These are phyloP conservation scores for Ajuga chamaepitys DNA, from an alignment of 257 asterid genomes.

Conservation along the genomic window DNA sequence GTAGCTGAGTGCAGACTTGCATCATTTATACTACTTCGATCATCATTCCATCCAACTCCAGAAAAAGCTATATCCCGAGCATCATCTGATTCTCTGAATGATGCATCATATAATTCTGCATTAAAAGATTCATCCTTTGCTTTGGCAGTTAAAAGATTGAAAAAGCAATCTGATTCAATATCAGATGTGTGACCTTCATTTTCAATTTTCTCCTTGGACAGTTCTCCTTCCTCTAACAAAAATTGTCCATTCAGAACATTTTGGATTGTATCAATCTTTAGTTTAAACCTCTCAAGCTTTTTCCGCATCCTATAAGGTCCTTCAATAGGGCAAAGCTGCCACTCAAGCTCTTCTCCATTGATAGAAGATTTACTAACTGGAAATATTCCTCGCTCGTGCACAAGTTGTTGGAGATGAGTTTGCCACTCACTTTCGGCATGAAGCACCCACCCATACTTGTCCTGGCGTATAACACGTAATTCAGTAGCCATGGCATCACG, in stretches of 20 bases:
- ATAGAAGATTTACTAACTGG: conserved; percentile 54
- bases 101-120: conserved; percentile 59
- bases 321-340: conserved; percentile 98
- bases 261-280: conserved; percentile 68
- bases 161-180: conserved; percentile 45
- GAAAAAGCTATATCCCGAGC: conserved; percentile 60
- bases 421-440: conserved; percentile 99
- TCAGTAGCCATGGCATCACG: conserved; percentile 96
- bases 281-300: conserved; percentile 79
- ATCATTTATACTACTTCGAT: conserved; percentile 79
- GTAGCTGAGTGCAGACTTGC: conserved; percentile 89
- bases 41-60: conserved; percentile 88
- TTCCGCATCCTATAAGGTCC: conserved; percentile 98
- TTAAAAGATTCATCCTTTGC: conserved; percentile 51
- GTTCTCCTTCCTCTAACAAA: conserved; percentile 56
- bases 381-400: conserved; percentile 93
- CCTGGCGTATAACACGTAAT: conserved; percentile 95
- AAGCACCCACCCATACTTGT: conserved; percentile 99
- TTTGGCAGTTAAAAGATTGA: conserved; percentile 53
- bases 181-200: conserved; percentile 47
- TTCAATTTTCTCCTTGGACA: conserved; percentile 60
- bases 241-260: conserved; percentile 59
- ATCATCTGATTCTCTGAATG: conserved; percentile 72
- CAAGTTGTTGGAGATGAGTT: conserved; percentile 87
- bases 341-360: conserved; percentile 70